A percentile compares a stretch with the other conserved stretches of the same genome.
Conservation (phyloP, 495 filamentous ascomycete genomes). For the Podospora sp. region DNA sequence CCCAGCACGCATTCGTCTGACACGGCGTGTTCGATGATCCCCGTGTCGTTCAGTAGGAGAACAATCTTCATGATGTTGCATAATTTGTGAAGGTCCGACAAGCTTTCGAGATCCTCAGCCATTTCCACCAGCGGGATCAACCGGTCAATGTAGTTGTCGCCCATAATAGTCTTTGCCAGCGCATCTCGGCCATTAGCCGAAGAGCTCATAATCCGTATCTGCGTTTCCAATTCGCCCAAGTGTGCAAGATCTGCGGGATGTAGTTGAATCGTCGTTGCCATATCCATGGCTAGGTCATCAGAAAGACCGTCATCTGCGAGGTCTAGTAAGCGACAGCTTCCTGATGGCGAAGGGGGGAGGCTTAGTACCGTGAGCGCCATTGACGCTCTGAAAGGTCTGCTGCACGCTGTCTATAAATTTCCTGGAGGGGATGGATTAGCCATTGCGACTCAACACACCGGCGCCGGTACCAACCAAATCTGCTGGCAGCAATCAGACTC, state of each 20-base stretch:
- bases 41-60: conserved; percentile 89
- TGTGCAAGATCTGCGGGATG: conserved; percentile 78
- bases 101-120: conserved; percentile 88
- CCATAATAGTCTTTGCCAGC: conserved; percentile 83
- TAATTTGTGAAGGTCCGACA: conserved; percentile 81
- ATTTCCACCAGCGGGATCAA: conserved; percentile 79
- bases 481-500: conserved; percentile 91
- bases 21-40: conserved; percentile 91
- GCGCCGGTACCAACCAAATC: conserved; percentile 69
- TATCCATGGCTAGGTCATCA: conserved; percentile 76
- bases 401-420: conserved; percentile 89
- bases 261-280: conserved; percentile 66
- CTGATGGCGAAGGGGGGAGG: not conserved
- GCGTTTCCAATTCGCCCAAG: conserved; percentile 77
- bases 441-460: not conserved
- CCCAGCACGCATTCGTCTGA: conserved; percentile 86
- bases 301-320: conserved; percentile 81
- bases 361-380: conserved; percentile 53
- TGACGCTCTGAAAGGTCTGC: conserved; percentile 51
- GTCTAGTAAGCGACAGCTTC: conserved; percentile 16
- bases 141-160: conserved; percentile 83
- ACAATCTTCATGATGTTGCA: conserved; percentile 99
- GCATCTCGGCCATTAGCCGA: conserved; percentile 79
- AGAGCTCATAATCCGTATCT: conserved; percentile 74
- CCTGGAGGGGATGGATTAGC: conserved; percentile 52